Percentiles rank a stretch among this genome's conserved stretches.
These are phyloP conservation scores for Avicennia marina DNA, from an alignment of 257 asterid genomes.

Conservation along the genomic window DNA sequence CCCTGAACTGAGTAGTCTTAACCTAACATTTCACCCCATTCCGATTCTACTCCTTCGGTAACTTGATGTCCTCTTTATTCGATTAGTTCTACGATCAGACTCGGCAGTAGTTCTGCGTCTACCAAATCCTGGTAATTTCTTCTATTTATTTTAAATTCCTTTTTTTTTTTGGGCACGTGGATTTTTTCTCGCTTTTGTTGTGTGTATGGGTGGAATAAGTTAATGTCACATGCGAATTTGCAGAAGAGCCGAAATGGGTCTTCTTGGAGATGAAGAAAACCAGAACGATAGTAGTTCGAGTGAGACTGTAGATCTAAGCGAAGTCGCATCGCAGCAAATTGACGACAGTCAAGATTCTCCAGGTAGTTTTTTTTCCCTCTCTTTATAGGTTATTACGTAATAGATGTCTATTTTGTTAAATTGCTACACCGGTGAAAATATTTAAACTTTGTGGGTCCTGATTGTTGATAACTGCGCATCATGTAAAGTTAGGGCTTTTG, in stretches of 20 bases:
- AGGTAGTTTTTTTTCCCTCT: constrained; percentile 24
- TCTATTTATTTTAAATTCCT: neutral
- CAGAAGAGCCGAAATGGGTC: no score
- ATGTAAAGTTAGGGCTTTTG: constrained; percentile 8
- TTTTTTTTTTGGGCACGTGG: no score
- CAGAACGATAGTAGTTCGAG: constrained; percentile 12
- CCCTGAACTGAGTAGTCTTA: no score
- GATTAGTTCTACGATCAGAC: constrained; percentile 3
- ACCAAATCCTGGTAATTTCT: neutral
- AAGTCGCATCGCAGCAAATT: constrained; percentile 37
- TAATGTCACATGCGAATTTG: no score
- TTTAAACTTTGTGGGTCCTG: neutral
- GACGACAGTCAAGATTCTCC: constrained; percentile 41
- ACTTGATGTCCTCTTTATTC: neutral
- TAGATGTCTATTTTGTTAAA: neutral
- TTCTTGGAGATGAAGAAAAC: constrained; percentile 19
- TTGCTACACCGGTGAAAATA: neutral
- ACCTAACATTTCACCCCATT: no score
- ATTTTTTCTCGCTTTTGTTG: no score
- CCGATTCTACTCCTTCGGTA: constrained; percentile 7
- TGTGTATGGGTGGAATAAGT: no score
- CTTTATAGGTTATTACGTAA: neutral
- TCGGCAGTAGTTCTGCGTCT: neutral
- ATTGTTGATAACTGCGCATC: no score
- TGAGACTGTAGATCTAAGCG: constrained; percentile 18